Conservation (phyloP, 805 yeast genomes). For the Candida easanensis region DNA sequence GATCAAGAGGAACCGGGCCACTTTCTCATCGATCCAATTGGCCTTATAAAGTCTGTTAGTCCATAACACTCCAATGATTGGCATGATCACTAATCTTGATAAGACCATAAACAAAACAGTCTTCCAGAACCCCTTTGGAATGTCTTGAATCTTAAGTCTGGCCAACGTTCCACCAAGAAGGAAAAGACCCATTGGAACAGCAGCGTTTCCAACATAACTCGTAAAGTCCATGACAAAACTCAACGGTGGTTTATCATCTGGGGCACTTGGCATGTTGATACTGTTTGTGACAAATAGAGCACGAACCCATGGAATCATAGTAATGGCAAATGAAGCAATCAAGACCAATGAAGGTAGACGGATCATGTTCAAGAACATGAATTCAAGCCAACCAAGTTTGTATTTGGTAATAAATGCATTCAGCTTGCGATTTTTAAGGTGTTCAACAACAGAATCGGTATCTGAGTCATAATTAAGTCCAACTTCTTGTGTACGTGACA, state of each 20-base stretch:
- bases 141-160: slow-evolving; percentile 53
- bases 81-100: slow-evolving; percentile 63
- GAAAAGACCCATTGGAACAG: slow-evolving; percentile 83
- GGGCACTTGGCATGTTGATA: slow-evolving; percentile 64
- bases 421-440: slow-evolving; percentile 6
- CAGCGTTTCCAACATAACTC: slow-evolving; percentile 77
- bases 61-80: slow-evolving; percentile 74
- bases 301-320: slow-evolving; percentile 86
- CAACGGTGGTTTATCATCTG: slow-evolving; percentile 80
- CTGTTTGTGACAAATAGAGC: slow-evolving; percentile 59
- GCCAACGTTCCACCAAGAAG: slow-evolving; percentile 88
- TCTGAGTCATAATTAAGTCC: slow-evolving; percentile 20
- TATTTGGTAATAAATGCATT: slow-evolving; percentile 25
- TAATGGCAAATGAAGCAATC: slow-evolving; percentile 58
- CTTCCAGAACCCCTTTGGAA: slow-evolving; percentile 73
- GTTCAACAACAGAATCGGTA: background rate
- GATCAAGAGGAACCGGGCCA: slow-evolving; percentile 70
- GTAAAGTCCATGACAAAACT: slow-evolving; percentile 83
- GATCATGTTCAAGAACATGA: slow-evolving; percentile 46
- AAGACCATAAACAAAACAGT: slow-evolving; percentile 56
- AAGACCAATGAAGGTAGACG: slow-evolving; percentile 75
- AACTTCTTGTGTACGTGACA: slow-evolving; percentile 22
- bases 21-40: slow-evolving; percentile 58
- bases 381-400: slow-evolving; percentile 34
- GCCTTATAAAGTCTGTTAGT: slow-evolving; percentile 56